A percentile compares a stretch with the other conserved stretches of the same genome.
Evolutionary conservation across 1,284 basidiomycete species (phyloP).

Genomic region (Ustilago sp.): DNA sequence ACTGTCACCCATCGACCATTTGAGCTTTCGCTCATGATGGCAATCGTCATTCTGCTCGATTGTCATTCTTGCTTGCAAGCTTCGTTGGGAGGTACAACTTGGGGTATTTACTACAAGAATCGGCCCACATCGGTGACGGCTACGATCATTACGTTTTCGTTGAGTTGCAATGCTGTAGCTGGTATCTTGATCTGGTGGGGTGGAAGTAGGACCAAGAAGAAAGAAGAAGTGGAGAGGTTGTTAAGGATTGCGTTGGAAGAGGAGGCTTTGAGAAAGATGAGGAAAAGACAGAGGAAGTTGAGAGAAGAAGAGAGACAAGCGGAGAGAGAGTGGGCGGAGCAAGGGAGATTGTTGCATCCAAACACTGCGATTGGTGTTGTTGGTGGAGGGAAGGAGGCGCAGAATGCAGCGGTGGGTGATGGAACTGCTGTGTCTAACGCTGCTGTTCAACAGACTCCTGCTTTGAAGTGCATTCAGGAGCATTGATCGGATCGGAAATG

Average conservation of each 20-base stretch:
- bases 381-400: background rate
- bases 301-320: constrained; percentile 6
- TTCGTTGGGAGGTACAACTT: constrained; percentile 78
- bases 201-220: constrained; percentile 81
- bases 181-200: constrained; percentile 83
- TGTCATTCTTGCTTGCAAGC: constrained; percentile 72
- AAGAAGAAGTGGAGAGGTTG: constrained; percentile 78
- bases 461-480: constrained; percentile 39
- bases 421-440: background rate
- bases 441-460: constrained; percentile 4
- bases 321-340: constrained; percentile 4
- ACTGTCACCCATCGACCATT: constrained; percentile 87
- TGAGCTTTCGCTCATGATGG: constrained; percentile 71
- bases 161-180: constrained; percentile 84
- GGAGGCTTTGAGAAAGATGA: constrained; percentile 55
- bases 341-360: constrained; percentile 6
- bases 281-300: constrained; percentile 24
- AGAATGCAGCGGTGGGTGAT: background rate
- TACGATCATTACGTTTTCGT: constrained; percentile 79
- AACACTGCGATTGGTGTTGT: background rate
- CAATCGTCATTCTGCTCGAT: constrained; percentile 60
- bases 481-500: constrained; percentile 13
- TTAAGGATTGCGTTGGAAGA: constrained; percentile 77
- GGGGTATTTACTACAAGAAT: constrained; percentile 74
- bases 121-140: constrained; percentile 74